phyloP scores from a whole-genome alignment of 495 filamentous ascomycete genomes.

The Neurospora tetrasperma region DNA sequence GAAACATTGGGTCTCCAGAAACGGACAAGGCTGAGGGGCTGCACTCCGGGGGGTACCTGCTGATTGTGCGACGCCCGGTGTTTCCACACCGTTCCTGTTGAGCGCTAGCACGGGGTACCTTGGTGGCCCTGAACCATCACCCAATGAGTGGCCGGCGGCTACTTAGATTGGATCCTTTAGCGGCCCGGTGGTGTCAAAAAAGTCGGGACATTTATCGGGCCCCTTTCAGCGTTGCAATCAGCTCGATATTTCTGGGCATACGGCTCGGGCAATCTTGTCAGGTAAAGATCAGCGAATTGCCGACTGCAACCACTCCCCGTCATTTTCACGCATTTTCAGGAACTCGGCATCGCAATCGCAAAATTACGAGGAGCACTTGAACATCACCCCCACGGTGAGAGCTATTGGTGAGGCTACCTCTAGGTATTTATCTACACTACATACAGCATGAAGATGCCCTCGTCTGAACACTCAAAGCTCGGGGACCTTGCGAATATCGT shows the following conservation, averaged over 20 bases:
- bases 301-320: neutral
- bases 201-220: no score
- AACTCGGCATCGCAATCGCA: no score
- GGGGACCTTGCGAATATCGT: neutral
- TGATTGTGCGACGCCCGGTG: neutral
- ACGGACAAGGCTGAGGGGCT: neutral
- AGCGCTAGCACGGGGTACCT: neutral
- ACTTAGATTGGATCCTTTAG: neutral
- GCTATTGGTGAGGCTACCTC: no score
- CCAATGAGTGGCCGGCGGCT: neutral
- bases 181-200: neutral
- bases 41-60: neutral
- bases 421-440: no score
- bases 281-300: neutral
- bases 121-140: neutral
- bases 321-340: no score
- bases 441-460: no score
- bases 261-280: neutral
- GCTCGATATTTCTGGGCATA: no score
- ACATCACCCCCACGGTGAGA: no score
- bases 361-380: no score
- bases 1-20: neutral
- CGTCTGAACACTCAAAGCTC: neutral
- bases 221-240: no score
- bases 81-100: neutral